These are phyloP conservation scores for Polygonum maritimum DNA, from an alignment of 148 eudicot genomes.

Conservation along the genomic window DNA sequence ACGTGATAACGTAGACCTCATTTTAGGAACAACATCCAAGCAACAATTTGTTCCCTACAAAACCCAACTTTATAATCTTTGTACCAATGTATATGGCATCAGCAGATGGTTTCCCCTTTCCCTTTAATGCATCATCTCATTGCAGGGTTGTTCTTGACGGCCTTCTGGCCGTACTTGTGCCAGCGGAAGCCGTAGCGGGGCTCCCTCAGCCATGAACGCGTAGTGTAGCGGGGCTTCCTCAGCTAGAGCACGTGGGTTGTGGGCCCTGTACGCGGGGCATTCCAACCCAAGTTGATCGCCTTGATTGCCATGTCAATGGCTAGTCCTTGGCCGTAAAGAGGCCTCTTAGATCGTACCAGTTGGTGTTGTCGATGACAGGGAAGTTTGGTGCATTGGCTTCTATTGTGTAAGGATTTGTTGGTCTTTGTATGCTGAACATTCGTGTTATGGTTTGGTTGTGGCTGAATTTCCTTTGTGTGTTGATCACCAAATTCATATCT, in stretches of 20 bases:
- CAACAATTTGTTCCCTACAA: too few species aligned
- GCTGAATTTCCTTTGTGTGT: not conserved
- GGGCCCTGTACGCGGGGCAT: not conserved
- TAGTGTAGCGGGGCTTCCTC: too few species aligned
- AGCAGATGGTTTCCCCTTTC: too few species aligned
- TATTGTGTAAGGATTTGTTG: not conserved
- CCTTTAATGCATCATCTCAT: too few species aligned
- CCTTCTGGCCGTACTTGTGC: too few species aligned
- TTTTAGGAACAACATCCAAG: too few species aligned
- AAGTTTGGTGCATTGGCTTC: not conserved
- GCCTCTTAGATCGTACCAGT: not conserved
- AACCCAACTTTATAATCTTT: too few species aligned
- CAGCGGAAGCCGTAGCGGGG: too few species aligned
- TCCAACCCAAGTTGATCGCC: slow-evolving; percentile 9
- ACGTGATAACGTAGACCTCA: too few species aligned
- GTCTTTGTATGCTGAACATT: not conserved
- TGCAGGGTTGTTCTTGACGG: too few species aligned
- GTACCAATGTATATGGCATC: too few species aligned
- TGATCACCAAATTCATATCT: slow-evolving; percentile 2
- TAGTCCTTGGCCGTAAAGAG: not conserved
- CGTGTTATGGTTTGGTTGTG: not conserved
- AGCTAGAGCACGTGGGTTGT: not conserved
- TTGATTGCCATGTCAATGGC: not conserved
- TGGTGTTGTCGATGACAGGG: not conserved
- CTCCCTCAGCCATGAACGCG: too few species aligned